Conservation (phyloP, 345 rosid species). For the Acer saccharum region DNA sequence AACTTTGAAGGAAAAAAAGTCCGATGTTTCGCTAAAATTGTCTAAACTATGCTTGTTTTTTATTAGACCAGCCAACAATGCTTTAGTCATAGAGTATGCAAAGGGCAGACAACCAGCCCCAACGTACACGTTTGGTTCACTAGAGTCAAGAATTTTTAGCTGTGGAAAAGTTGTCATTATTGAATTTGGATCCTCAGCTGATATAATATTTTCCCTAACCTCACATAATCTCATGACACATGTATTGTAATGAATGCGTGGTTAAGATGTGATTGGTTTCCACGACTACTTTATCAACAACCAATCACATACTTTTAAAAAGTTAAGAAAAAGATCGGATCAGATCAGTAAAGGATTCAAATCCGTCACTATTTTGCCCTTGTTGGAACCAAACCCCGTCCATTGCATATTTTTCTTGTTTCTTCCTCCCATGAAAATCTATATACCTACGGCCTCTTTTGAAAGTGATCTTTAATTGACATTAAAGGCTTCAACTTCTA, state of each 20-base stretch:
- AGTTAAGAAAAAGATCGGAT: no score
- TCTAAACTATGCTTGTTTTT: not conserved
- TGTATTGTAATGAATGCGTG: no score
- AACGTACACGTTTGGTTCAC: not conserved
- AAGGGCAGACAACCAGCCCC: conserved; percentile 12
- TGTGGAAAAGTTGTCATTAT: not conserved
- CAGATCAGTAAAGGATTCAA: no score
- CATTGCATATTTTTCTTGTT: not conserved
- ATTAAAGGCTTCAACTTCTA: not conserved
- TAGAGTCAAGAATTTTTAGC: conserved; percentile 15
- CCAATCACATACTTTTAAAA: no score
- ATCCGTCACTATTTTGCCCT: not conserved
- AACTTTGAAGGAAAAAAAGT: not conserved
- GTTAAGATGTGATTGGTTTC: no score
- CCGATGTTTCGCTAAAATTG: not conserved
- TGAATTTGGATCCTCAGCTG: not conserved
- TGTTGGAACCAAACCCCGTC: not conserved
- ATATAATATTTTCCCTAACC: no score
- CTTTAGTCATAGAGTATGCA: not conserved
- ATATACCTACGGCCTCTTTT: not conserved
- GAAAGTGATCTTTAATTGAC: not conserved
- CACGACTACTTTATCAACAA: no score
- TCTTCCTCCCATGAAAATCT: no score
- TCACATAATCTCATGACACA: no score
- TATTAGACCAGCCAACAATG: not conserved